These are phyloP conservation scores for Claviceps pazoutovae DNA, from an alignment of 2,329 filamentous ascomycete genomes.

Conservation along the genomic window DNA sequence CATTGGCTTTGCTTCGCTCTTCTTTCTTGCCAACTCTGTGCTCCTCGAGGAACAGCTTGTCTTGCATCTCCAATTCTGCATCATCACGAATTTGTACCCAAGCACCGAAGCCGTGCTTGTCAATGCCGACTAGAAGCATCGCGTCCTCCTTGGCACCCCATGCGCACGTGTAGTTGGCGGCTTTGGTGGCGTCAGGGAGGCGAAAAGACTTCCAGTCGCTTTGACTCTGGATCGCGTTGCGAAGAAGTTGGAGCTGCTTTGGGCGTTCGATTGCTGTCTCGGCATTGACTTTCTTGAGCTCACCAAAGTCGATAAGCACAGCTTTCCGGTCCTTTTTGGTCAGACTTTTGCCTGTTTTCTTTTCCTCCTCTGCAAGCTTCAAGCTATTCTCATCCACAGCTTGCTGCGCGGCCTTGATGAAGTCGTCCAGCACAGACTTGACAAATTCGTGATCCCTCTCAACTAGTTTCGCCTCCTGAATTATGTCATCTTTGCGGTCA, in stretches of 20 bases:
- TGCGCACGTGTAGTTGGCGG: slow-evolving; percentile 76
- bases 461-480: slow-evolving; percentile 71
- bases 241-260: slow-evolving; percentile 72
- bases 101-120: slow-evolving; percentile 85
- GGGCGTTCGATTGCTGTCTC: slow-evolving; percentile 90
- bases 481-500: slow-evolving; percentile 74
- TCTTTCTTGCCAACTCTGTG: slow-evolving; percentile 97
- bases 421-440: slow-evolving; percentile 59
- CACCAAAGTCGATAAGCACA: slow-evolving; percentile 84
- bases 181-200: slow-evolving; percentile 81
- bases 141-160: slow-evolving; percentile 93
- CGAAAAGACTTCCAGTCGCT: slow-evolving; percentile 69
- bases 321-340: slow-evolving; percentile 98
- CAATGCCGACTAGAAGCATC: slow-evolving; percentile 91
- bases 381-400: slow-evolving; percentile 55
- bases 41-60: slow-evolving; percentile 94
- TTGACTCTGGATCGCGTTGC: slow-evolving; percentile 52
- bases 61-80: slow-evolving; percentile 64
- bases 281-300: slow-evolving; percentile 89
- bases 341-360: slow-evolving; percentile 63
- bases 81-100: slow-evolving; percentile 94
- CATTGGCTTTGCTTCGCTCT: slow-evolving; percentile 66
- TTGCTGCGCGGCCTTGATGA: slow-evolving; percentile 44
- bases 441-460: slow-evolving; percentile 76
- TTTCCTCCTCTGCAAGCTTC: slow-evolving; percentile 65